Evolutionary conservation across 140 eudicot genomes (phyloP).

Genomic region (Oenanthe javanica): DNA sequence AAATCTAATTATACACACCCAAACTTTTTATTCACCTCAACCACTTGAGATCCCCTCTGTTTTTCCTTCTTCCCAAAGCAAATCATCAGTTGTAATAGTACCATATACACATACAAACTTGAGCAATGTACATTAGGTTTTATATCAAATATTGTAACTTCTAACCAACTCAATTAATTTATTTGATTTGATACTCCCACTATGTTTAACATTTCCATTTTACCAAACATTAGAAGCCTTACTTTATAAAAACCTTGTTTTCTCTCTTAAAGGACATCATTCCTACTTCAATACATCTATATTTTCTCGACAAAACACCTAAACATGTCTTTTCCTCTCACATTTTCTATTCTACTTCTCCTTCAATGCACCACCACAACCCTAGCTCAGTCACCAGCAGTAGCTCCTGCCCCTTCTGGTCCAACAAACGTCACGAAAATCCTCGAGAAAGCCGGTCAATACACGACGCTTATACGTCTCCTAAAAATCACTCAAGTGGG

Average conservation of each 20-base stretch:
- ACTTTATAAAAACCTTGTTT: slow-evolving; percentile 23
- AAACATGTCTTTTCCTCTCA: slow-evolving; percentile 19
- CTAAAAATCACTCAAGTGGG: slow-evolving; percentile 38
- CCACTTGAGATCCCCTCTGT: slow-evolving; percentile 24
- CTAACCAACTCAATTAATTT: slow-evolving; percentile 27
- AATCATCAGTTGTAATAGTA: slow-evolving; percentile 1
- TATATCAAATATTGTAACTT: slow-evolving; percentile 34
- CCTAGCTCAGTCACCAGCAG: slow-evolving; percentile 57
- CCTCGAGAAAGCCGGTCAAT: slow-evolving; percentile 73
- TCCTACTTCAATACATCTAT: slow-evolving; percentile 3
- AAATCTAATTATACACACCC: neutral
- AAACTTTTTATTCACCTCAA: slow-evolving; percentile 1
- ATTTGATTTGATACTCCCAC: slow-evolving; percentile 3
- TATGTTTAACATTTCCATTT: slow-evolving; percentile 24
- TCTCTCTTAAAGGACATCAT: slow-evolving; percentile 11
- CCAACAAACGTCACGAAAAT: slow-evolving; percentile 68
- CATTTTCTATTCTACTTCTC: slow-evolving; percentile 17
- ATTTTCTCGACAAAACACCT: neutral
- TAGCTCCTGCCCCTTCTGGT: slow-evolving; percentile 55
- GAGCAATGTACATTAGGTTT: neutral
- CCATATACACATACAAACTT: neutral
- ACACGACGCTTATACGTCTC: slow-evolving; percentile 64
- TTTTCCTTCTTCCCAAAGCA: slow-evolving; percentile 34
- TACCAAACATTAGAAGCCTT: slow-evolving; percentile 26
- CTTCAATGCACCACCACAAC: slow-evolving; percentile 27